Percentiles rank a stretch among this genome's conserved stretches.
Evolutionary conservation across 192 early-diverging fungal species (phyloP).

Genomic region (Mortierella claussenii): DNA sequence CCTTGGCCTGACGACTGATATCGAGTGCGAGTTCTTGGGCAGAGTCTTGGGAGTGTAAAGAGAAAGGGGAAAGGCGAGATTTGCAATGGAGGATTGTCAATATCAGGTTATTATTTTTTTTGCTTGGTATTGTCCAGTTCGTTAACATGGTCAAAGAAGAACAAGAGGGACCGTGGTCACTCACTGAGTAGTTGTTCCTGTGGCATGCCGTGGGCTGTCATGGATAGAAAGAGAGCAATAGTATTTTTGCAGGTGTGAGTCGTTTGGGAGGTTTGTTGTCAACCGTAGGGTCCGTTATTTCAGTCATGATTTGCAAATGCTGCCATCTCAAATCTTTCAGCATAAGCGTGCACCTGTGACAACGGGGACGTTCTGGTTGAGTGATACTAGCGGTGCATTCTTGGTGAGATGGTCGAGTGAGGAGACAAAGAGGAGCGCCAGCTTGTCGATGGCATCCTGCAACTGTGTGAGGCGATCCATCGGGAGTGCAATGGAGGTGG

Average conservation of each 20-base stretch:
- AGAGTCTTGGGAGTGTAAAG: conserved; percentile 52
- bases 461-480: conserved; percentile 68
- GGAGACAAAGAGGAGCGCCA: conserved; percentile 63
- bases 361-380: conserved; percentile 57
- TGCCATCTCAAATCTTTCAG: neutral
- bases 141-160: no score
- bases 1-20: conserved; percentile 62
- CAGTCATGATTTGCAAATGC: no score
- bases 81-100: no score
- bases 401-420: conserved; percentile 63
- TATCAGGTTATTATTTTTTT: no score
- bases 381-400: conserved; percentile 42
- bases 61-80: no score
- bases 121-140: no score
- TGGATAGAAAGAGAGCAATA: neutral
- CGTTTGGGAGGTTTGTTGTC: no score
- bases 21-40: conserved; percentile 62
- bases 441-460: conserved; percentile 65
- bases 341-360: conserved; percentile 27
- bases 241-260: no score
- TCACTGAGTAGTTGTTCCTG: conserved; percentile 58
- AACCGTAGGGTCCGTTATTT: no score
- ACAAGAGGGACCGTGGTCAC: no score
- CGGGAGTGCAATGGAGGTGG: no score
- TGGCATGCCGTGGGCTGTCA: conserved; percentile 56